Evolutionary conservation across 2,329 filamentous ascomycete genomes (phyloP), one percentile per base, ranked within the genome.

Genomic region (Alternaria tenuissima): DNA sequence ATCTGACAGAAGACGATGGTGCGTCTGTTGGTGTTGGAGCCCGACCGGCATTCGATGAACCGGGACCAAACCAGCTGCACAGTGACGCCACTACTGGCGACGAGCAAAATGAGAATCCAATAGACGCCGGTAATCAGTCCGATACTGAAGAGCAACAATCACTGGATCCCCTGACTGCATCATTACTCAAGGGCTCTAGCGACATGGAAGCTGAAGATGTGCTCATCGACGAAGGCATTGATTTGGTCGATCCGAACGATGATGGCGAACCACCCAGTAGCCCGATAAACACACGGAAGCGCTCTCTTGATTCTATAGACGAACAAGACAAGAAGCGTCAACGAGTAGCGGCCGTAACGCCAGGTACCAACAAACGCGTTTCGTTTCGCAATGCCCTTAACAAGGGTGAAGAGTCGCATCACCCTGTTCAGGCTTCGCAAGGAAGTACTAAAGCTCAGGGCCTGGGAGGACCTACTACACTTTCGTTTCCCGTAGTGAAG

Each of bases 401-500:
- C 22, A 34, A 44, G 20, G 46, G 51, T 9, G 20, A 42, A 4
- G n/a, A 44, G 30, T 36, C 30, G 12, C 55, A 63, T 43, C 65
- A 44, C 44, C 52, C 56, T 16, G 70, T 65, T 51, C 76, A 70
- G 59, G 72, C 69, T 4, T 81, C 80, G 5, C 82, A 84, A 64
- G 68, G 72, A 32, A 77, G 74, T 55, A 72, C 70, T 70, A 82
- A 78, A 67, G 73, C 78, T 18, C 78, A 74, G 49, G 73, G 73
- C 7, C 54, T 58, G 22, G 67, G 76, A 64, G 79, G 65, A 75
- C 79, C 65, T 71, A 83, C 63, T 4, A 83, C 81, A 22, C 80
- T 93, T 26, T 84, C 84, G 28, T 96, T 93, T 70, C 86, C 90
- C 1, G 86, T 93, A 12, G 91, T 94, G 22, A 96, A 96, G 78